Percentiles rank a stretch among this genome's conserved stretches.
phyloP scores from a whole-genome alignment of 139 green algal species.

The Gonium pectorale region DNA sequence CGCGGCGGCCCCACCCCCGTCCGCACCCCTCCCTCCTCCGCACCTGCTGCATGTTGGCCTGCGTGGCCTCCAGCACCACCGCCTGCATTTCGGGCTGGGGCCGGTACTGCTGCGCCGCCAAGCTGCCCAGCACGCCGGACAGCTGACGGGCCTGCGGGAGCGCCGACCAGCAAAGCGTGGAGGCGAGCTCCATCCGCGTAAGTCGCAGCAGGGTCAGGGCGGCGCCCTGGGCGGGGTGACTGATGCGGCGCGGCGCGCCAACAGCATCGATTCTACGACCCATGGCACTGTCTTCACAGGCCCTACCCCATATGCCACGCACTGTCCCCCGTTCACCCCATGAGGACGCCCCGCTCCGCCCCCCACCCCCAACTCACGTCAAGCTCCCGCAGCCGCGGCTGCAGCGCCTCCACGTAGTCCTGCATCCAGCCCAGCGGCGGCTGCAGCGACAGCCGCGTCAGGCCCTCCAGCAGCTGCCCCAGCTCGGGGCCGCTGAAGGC shows the following conservation, averaged over 20 bases:
- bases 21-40: neutral
- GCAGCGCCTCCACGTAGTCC: constrained; percentile 15
- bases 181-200: too few species aligned
- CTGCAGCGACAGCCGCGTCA: constrained; percentile 32
- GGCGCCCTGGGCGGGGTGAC: too few species aligned
- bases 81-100: constrained; percentile 11
- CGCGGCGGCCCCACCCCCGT: neutral
- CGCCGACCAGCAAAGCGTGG: too few species aligned
- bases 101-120: constrained; percentile 37
- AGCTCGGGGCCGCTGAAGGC: constrained; percentile 18
- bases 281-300: too few species aligned
- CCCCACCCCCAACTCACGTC: neutral
- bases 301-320: too few species aligned
- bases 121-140: constrained; percentile 8
- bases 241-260: too few species aligned
- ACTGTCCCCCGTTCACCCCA: too few species aligned
- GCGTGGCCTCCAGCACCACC: constrained; percentile 22
- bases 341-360: too few species aligned
- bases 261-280: too few species aligned
- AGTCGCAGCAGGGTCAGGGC: too few species aligned
- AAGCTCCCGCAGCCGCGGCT: constrained; percentile 14
- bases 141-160: constrained; percentile 36
- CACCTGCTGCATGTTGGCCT: constrained; percentile 39
- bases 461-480: constrained; percentile 34
- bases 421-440: constrained; percentile 38